Percentiles rank a stretch among this genome's conserved stretches.
phyloP scores from a whole-genome alignment of 306 rosid genomes.

The Vachellia pachyceras region DNA sequence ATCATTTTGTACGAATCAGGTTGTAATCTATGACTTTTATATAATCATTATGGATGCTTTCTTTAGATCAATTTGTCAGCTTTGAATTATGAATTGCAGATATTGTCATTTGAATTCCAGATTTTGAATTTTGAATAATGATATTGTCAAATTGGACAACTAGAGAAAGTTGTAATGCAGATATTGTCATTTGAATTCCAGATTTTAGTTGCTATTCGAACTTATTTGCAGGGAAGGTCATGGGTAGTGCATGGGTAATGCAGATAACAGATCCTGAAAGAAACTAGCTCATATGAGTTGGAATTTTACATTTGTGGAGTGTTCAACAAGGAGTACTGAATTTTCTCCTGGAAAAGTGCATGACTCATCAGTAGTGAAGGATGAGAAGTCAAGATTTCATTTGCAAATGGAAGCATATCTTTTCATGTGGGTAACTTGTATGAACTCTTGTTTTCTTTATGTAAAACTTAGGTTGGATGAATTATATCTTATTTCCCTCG shows the following conservation, averaged over 20 bases:
- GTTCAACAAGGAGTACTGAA: slow-evolving; percentile 90
- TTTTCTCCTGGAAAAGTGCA: slow-evolving; percentile 98
- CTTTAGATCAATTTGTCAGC: too few relatives aligned
- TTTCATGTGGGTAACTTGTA: slow-evolving; percentile 69
- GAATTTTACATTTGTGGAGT: slow-evolving; percentile 84
- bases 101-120: too few relatives aligned
- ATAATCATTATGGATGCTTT: too few relatives aligned
- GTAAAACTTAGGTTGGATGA: slow-evolving; percentile 24
- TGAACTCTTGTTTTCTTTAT: slow-evolving; percentile 28
- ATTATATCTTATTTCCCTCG: slow-evolving; percentile 22
- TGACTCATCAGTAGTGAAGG: slow-evolving; percentile 80
- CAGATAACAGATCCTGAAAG: slow-evolving; percentile 94
- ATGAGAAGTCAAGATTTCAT: slow-evolving; percentile 81
- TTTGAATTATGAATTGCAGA: too few relatives aligned
- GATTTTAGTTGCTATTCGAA: slow-evolving; percentile 98
- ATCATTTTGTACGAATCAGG: too few relatives aligned
- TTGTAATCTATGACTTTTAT: too few relatives aligned
- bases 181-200: too few relatives aligned
- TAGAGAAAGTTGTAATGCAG: slow-evolving; percentile 64
- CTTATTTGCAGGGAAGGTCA: slow-evolving; percentile 92
- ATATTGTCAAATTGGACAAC: slow-evolving; percentile 65
- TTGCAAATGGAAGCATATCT: slow-evolving; percentile 81
- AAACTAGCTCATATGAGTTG: slow-evolving; percentile 91
- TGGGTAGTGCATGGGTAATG: too few relatives aligned
- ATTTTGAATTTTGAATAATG: too few relatives aligned